A percentile compares a stretch with the other conserved stretches of the same genome.
Conservation (phyloP, 495 filamentous ascomycete genomes). For the Penicillium pulvis region DNA sequence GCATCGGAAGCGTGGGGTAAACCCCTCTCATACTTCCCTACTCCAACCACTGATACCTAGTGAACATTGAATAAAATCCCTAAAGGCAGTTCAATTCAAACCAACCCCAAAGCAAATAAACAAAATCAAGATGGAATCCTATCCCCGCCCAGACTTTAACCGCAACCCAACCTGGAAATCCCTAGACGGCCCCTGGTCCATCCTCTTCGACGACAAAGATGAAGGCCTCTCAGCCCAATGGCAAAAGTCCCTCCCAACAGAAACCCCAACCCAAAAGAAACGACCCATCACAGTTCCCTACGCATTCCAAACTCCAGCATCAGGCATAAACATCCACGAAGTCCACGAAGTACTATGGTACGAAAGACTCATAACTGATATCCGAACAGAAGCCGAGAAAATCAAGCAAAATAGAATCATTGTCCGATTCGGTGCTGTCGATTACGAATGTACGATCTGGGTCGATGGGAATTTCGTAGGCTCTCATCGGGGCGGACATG, state of each 20-base stretch:
- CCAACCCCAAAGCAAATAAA: neutral
- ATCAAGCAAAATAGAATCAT: constrained; percentile 22
- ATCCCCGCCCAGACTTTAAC: constrained; percentile 57
- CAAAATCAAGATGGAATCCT: constrained; percentile 25
- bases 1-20: neutral
- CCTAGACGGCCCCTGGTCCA: constrained; percentile 57
- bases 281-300: constrained; percentile 57
- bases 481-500: constrained; percentile 38
- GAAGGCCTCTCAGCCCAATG: constrained; percentile 41
- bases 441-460: constrained; percentile 42
- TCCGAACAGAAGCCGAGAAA: constrained; percentile 36
- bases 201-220: constrained; percentile 61
- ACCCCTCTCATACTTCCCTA: neutral
- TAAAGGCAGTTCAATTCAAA: neutral
- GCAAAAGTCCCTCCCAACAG: constrained; percentile 28
- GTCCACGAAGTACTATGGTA: constrained; percentile 65
- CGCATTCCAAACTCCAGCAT: constrained; percentile 58
- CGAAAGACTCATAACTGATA: constrained; percentile 50
- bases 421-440: constrained; percentile 41
- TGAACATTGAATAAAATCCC: neutral
- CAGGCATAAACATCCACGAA: constrained; percentile 53
- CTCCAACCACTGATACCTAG: neutral
- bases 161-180: constrained; percentile 51
- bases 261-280: constrained; percentile 23
- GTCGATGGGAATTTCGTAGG: constrained; percentile 28